These are phyloP conservation scores for Tinospora cordifolia DNA, from an alignment of 164 flowering plant genomes.

Conservation along the genomic window DNA sequence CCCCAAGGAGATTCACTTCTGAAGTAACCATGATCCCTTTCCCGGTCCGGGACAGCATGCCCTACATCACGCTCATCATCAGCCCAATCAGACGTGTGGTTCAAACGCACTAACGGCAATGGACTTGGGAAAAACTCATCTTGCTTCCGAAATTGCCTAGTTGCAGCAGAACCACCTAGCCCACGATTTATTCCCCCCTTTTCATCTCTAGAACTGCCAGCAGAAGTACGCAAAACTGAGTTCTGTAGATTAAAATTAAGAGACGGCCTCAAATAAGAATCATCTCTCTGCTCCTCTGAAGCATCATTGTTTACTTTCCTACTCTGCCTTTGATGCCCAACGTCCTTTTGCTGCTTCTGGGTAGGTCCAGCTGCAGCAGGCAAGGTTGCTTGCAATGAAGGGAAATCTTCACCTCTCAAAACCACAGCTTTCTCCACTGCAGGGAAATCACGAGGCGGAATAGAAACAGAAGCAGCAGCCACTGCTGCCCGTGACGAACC, in stretches of 20 bases:
- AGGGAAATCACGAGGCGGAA: conserved; percentile 13
- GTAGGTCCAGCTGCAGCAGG: conserved; percentile 35
- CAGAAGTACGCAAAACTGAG: conserved; percentile 24
- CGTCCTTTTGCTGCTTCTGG: conserved; percentile 51
- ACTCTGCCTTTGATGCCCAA: conserved; percentile 45
- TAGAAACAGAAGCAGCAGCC: conserved; percentile 19
- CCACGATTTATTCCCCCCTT: conserved; percentile 23
- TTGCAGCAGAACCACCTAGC: conserved; percentile 17
- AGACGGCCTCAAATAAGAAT: conserved; percentile 19
- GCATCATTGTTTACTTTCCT: conserved; percentile 30
- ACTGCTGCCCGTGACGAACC: neutral
- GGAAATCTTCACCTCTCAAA: conserved; percentile 94
- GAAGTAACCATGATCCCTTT: conserved; percentile 43
- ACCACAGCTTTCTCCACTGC: conserved; percentile 46
- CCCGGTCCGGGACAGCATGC: conserved; percentile 40
- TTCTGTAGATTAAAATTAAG: conserved; percentile 39
- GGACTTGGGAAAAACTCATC: conserved; percentile 59
- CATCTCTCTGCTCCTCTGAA: conserved; percentile 28
- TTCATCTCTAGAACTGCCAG: conserved; percentile 23
- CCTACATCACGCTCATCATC: conserved; percentile 97
- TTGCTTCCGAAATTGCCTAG: conserved; percentile 33
- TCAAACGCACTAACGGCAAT: conserved; percentile 56
- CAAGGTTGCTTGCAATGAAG: conserved; percentile 65
- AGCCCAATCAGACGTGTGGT: conserved; percentile 90
- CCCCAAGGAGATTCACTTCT: conserved; percentile 52